Base-by-base conservation (phyloP, 2,329 filamentous ascomycete species). In the Pseudopyricularia javanii region DNA sequence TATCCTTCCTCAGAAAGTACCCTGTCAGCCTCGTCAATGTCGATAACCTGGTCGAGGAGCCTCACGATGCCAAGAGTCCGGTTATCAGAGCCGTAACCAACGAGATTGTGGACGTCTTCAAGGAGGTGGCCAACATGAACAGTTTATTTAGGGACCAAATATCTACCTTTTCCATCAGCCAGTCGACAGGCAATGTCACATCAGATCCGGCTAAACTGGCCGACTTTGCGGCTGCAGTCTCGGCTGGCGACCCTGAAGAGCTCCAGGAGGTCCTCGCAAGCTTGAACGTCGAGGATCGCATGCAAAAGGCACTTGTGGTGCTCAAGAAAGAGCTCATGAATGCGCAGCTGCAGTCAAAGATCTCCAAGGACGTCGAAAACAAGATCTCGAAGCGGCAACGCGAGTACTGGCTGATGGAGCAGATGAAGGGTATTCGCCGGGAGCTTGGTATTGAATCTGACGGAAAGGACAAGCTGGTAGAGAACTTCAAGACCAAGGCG, bases 281-380 rank as follows among this genome's bases (percentile, higher is more conserved):
- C 51, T 78, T 96, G 68, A 89, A 96, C 62, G 85, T 98, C 15
- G 91, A 97, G 67, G 86, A 95, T 61, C 81, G 94, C 57, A 80
- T 98, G 68, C 86, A 90, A 60, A 97, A 96, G 69, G 88, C 91
- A 0, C 73, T 98, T 3, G 81, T 91, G 45, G 88, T 97, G 2
- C 75, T 98, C 59, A 98, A 98, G 74, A 97, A 96, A 68, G 93
- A 98, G 71, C 80, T 96, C 52, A 95, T 97, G 86, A 98, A 97
- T 60, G 93, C 93, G 0, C 88, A 97, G 65, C 74, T 98, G 30
- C 91, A 96, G 67, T 91, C 88, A 54, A 98, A 97, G 74, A 97
- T 98, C 54, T 89, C 87, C 54, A 96, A 96, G 70, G 93, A 98
- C 64, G 94, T 98, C 17, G 93, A 97, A 67, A 89, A 82, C 63